phyloP scores from a whole-genome alignment of 2,329 filamentous ascomycete species.

The Trichoderma sp. region DNA sequence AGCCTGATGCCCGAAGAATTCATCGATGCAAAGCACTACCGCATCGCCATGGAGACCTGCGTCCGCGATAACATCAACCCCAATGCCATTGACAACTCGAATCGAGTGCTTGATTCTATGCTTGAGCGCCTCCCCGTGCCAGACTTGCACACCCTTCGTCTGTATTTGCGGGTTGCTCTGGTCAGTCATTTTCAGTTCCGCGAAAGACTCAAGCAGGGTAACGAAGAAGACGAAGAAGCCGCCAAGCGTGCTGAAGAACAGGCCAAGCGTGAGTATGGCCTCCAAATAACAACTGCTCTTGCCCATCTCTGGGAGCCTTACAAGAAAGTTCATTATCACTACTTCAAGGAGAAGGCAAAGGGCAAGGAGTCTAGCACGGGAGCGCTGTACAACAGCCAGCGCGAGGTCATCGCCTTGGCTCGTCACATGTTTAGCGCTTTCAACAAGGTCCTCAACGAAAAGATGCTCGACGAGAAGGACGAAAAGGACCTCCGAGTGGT shows the following conservation, averaged over 20 bases:
- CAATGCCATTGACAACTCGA: constrained; percentile 67
- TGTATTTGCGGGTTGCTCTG: constrained; percentile 60
- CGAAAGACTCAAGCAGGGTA: constrained; percentile 32
- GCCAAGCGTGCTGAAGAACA: constrained; percentile 37
- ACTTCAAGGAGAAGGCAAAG: constrained; percentile 34
- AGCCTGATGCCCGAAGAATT: constrained; percentile 50
- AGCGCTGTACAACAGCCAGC: constrained; percentile 38
- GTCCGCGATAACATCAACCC: constrained; percentile 74
- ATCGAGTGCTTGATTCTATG: constrained; percentile 67
- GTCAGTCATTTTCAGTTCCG: constrained; percentile 46
- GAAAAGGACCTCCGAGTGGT: constrained; percentile 36
- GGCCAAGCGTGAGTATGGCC: constrained; percentile 48
- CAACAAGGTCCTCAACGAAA: constrained; percentile 46
- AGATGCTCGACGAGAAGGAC: constrained; percentile 40
- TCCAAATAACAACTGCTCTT: constrained; percentile 53
- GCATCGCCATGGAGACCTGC: constrained; percentile 73
- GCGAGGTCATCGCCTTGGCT: constrained; percentile 47
- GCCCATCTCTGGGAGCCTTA: constrained; percentile 54
- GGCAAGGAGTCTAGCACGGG: constrained; percentile 23
- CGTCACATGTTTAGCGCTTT: constrained; percentile 48
- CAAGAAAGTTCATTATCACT: constrained; percentile 40
- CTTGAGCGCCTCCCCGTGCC: constrained; percentile 40
- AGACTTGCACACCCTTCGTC: constrained; percentile 52
- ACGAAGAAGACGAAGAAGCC: constrained; percentile 27
- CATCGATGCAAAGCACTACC: constrained; percentile 59